Conservation (phyloP, 192 early-diverging fungal genomes). For the Backusella tarrabulga region DNA sequence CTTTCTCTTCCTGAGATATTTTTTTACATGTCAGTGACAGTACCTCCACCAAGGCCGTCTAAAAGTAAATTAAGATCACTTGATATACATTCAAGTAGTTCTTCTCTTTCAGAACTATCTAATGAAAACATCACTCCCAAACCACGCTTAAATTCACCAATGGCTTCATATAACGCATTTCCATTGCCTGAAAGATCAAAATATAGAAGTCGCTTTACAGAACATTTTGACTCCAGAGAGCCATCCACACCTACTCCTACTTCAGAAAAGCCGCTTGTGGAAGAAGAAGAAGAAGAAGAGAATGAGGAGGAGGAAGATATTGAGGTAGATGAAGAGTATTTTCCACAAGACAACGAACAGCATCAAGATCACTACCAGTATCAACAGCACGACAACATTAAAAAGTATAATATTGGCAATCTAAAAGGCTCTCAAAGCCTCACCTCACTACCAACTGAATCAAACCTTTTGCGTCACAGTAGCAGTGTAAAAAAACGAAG, state of each 20-base stretch:
- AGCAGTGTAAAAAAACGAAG: background rate
- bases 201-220: constrained; percentile 11
- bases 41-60: constrained; percentile 13
- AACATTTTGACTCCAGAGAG: constrained; percentile 3
- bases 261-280: background rate
- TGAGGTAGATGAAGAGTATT: background rate
- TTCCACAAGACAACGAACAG: background rate
- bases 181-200: background rate
- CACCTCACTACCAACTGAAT: background rate
- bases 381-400: background rate
- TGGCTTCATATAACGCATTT: background rate
- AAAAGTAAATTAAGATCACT: constrained; percentile 14
- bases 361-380: background rate
- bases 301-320: background rate
- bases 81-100: background rate
- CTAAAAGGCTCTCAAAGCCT: background rate
- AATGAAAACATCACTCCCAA: background rate
- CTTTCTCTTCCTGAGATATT: background rate
- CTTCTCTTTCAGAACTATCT: background rate
- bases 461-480: background rate
- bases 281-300: background rate
- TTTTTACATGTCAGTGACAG: background rate
- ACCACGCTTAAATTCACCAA: background rate
- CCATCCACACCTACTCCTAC: background rate
- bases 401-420: background rate